Base-by-base conservation (phyloP, 208 protist genomes). In the Crithidia acanthocephali region DNA sequence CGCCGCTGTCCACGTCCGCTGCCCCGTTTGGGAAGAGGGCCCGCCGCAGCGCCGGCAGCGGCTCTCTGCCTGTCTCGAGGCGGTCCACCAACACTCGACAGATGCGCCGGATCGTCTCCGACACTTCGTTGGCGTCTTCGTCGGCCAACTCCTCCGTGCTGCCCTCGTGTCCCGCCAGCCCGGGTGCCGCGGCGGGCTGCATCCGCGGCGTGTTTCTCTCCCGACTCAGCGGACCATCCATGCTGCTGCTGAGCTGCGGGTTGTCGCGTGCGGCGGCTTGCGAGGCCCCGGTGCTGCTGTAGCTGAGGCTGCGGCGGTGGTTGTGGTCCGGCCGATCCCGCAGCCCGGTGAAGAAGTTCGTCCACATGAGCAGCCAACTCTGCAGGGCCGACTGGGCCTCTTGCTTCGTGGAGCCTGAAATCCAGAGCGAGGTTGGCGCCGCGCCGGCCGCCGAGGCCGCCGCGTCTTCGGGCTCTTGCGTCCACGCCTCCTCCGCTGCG, bases 401-500 rank as follows among this genome's bases (percentile, higher is more conserved):
- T 23, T 59, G n/a, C 57, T 70, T 70, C 35, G 50, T 51, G 27
- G 61, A 57, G 52, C 51, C 66, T 18, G 68, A 60, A 10, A 76
- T 33, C 56, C 56, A 66, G 75, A 37, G 30, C 18, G 68, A 53
- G 42, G 33, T 44, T 40, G 59, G 63, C 23, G 62, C 44, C 28
- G 37, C 45, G 28, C 15, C 56, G 18, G 48, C 53, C n/a, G 22
- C 22, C 6, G 8, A 20, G 55, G 45, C 22, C 30, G 25, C 47
- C 44, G 50, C 64, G 16, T 60, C 44, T 42, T 58, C 70, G 18
- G 42, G 64, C 55, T 55, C 50, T 22, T 67, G 61, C 67, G 68
- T 57, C 87, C 84, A 95, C 37, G 61, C 61, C 47, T 76, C 72
- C 80, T 95, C 91, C 2, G 86, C 84, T 27, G 83, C 79, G 5